phyloP scores from a whole-genome alignment of 352 stramenopile species.

The Pythium pyrilobum region DNA sequence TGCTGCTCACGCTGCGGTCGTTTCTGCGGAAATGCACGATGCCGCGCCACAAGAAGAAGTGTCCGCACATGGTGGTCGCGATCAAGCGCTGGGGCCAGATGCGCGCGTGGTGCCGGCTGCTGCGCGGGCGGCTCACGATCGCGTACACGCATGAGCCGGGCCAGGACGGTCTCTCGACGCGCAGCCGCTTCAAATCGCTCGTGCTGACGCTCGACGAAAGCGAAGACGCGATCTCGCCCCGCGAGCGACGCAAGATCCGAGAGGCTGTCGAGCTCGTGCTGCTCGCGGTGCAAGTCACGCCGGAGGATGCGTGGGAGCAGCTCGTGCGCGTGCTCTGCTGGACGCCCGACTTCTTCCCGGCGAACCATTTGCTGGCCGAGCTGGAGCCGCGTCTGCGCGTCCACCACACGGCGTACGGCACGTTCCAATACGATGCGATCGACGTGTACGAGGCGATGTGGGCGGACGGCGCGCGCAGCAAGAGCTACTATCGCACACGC shows the following conservation, averaged over 20 bases:
- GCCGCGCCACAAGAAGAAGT: slow-evolving; percentile 6
- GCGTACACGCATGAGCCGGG: slow-evolving; percentile 11
- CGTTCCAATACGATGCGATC: slow-evolving; percentile 12
- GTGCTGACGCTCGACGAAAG: slow-evolving; percentile 20
- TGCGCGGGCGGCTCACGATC: slow-evolving; percentile 11
- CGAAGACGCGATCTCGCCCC: slow-evolving; percentile 1
- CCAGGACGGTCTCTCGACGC: slow-evolving; percentile 5
- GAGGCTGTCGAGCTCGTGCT: slow-evolving; percentile 17
- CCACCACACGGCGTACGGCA: slow-evolving; percentile 7
- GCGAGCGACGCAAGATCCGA: slow-evolving; percentile 12
- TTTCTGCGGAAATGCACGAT: slow-evolving; percentile 7
- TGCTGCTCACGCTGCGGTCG: slow-evolving; percentile 6
- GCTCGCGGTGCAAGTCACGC: slow-evolving; percentile 2
- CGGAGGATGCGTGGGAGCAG: slow-evolving; percentile 15
- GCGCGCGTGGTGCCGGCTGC: slow-evolving; percentile 9
- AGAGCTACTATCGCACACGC: slow-evolving; percentile 8
- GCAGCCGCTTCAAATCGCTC: slow-evolving; percentile 8
- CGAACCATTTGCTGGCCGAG: slow-evolving; percentile 10
- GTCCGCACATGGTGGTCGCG: slow-evolving; percentile 13
- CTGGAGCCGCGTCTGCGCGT: slow-evolving; percentile 11
- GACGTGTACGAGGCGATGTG: slow-evolving; percentile 16
- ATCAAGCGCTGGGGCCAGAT: slow-evolving; percentile 12
- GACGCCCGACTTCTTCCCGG: slow-evolving; percentile 14
- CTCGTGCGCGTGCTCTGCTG: slow-evolving; percentile 14
- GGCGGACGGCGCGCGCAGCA: neutral